Percentiles rank a stretch among this genome's conserved stretches.
Evolutionary conservation across 805 yeast species (phyloP).

Genomic region (Metahyphopichia silvanorum): DNA sequence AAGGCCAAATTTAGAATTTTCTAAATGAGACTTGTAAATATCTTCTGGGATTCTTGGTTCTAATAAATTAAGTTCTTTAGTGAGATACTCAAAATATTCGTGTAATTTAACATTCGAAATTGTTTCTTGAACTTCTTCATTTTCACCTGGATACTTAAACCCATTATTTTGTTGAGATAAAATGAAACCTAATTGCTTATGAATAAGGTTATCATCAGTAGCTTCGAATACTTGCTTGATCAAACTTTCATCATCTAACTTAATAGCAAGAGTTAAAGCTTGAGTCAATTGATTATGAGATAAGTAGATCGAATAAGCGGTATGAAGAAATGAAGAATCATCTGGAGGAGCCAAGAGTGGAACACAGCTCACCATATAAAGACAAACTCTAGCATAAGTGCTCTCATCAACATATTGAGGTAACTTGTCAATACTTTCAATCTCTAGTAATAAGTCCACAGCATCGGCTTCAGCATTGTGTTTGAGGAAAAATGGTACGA

Average conservation of each 20-base stretch:
- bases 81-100: conserved; percentile 76
- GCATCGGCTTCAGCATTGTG: conserved; percentile 99
- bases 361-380: conserved; percentile 94
- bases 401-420: conserved; percentile 81
- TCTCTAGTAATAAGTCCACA: conserved; percentile 85
- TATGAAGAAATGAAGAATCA: conserved; percentile 77
- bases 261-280: conserved; percentile 85
- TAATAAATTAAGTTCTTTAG: conserved; percentile 80
- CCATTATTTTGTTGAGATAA: conserved; percentile 84
- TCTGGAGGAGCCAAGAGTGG: conserved; percentile 95
- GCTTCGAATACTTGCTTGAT: conserved; percentile 80
- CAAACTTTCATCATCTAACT: conserved; percentile 77
- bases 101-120: conserved; percentile 76
- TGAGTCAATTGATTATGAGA: conserved; percentile 78
- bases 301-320: conserved; percentile 84
- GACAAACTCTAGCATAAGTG: conserved; percentile 85
- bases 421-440: conserved; percentile 80
- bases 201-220: conserved; percentile 67
- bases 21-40: conserved; percentile 86
- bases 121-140: conserved; percentile 76
- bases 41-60: conserved; percentile 95
- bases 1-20: conserved; percentile 58
- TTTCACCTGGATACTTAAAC: conserved; percentile 57
- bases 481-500: conserved; percentile 85
- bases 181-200: conserved; percentile 88